Base-by-base conservation (phyloP, 2,329 filamentous ascomycete genomes). In the Parasarocladium wereldwijsianum region DNA sequence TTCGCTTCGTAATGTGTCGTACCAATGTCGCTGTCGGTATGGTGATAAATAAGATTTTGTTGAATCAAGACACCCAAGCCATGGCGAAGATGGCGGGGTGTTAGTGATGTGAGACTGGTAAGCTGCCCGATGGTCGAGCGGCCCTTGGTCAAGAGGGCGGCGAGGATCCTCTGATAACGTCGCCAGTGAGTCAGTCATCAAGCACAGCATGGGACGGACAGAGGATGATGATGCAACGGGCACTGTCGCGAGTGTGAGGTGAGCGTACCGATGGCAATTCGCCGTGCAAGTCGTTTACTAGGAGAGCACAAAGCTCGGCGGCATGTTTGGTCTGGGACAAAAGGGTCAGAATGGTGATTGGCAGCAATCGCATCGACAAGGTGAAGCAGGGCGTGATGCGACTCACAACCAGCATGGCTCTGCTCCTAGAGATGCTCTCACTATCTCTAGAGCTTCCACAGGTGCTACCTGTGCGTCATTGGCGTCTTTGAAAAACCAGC, bases 211-310 rank as follows among this genome's bases (percentile, higher is more conserved):
- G n/a, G n/a, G n/a, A n/a, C n/a, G n/a, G n/a, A n/a, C n/a, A n/a
- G n/a, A n/a, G n/a, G n/a, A n/a, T n/a, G n/a, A n/a, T n/a, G n/a
- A n/a, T n/a, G n/a, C n/a, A n/a, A n/a, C n/a, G n/a, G n/a, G n/a
- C n/a, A n/a, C n/a, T n/a, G n/a, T n/a, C n/a, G n/a, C n/a, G n/a
- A n/a, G n/a, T n/a, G n/a, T n/a, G n/a, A n/a, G 21, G 32, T 43
- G 21, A 39, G 42, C 37, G 34, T 79, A 94, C 87, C 50, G 84
- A 83, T 38, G 85, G 84, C 35, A 96, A 73, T 58, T 93, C 82
- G 49, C 90, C 90, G 54, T 90, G 87, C 35, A 82, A 67, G 51
- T 94, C 85, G 49, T 85, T 76, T 39, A 96, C 77, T 38, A 94
- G 69, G 50, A 93, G 74, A 60, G 77, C 71, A 63, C 84, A 93